A percentile compares a stretch with the other conserved stretches of the same genome.
phyloP scores from a whole-genome alignment of 441 rosid genomes.

The Manihot esculenta region DNA sequence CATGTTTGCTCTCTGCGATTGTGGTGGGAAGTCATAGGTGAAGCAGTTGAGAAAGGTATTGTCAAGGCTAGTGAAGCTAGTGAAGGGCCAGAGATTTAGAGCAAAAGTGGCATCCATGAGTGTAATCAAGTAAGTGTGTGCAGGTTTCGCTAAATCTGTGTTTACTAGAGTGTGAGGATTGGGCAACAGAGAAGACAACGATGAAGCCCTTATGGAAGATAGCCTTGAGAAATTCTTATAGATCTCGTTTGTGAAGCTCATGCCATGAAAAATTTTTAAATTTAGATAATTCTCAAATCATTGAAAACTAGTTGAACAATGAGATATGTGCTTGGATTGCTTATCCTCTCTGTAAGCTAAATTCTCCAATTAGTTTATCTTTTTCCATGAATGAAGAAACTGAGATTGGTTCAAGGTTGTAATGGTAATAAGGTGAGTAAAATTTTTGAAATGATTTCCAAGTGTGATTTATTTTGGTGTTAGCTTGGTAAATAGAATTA shows the following conservation, averaged over 20 bases:
- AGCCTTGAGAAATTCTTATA: slow-evolving; percentile 35
- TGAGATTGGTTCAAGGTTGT: slow-evolving; percentile 28
- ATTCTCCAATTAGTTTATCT: slow-evolving; percentile 29
- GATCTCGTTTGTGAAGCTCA: slow-evolving; percentile 74
- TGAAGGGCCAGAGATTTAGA: no score
- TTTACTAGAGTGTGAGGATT: no score
- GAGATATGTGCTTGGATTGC: slow-evolving; percentile 51
- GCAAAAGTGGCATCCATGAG: no score
- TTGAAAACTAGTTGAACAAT: slow-evolving; percentile 48
- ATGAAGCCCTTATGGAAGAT: no score
- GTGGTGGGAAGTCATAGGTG: no score
- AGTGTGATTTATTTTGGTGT: slow-evolving; percentile 58
- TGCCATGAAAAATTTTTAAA: slow-evolving; percentile 55
- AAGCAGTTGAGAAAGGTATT: no score
- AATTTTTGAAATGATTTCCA: slow-evolving; percentile 30
- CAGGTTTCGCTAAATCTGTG: no score
- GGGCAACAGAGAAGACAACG: no score
- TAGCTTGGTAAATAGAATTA: slow-evolving; percentile 33
- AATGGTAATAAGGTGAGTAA: slow-evolving; percentile 26
- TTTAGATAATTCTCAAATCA: slow-evolving; percentile 48
- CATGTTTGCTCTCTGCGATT: no score
- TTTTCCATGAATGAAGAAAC: slow-evolving; percentile 42
- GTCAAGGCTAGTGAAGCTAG: no score
- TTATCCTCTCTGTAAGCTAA: slow-evolving; percentile 37
- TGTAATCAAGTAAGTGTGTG: no score